Base-by-base conservation (phyloP, 129 eudicot genomes). In the Lonicera japonica region DNA sequence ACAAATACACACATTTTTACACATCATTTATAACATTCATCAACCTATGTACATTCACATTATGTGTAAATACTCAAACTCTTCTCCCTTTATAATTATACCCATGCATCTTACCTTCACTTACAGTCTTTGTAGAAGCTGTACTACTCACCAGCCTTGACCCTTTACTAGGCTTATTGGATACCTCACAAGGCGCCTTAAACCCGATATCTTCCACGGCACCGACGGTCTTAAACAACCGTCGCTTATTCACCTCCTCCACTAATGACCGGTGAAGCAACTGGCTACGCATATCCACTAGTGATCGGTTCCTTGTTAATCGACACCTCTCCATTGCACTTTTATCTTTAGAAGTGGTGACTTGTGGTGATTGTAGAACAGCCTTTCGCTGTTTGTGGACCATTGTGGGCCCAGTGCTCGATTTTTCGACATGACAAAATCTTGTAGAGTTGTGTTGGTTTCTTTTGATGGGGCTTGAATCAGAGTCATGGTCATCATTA, bases 211-310 rank as follows among this genome's bases (percentile, higher is more conserved):
- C 77, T 59, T 85, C 96, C 59, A 89, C 54, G 12, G 87, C 79
- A 21, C 83, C 96, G 25, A 78, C 95, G 0, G 96, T 89, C 69
- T 85, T 89, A 51, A 79, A 80, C 48, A 78, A 24, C 8, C 85
- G 94, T 18, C 95, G 65, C 71, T 82, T 85, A 63, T 73, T 80
- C 46, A 85, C 78, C 53, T 86, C 90, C 65, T 89, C 90, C 21
- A 89, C 92, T 24, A 89, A 66, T 16, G 87, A 70, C 68, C 77
- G 72, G 51, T 85, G 94, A 57, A 89, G 87, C 81, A 89, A 70
- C 72, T 89, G 96, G 74, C 95, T 85, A 25, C 95, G 80, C 74
- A 79, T 76, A 70, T 89, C 96, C 67, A 89, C 84, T 56, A 89
- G 61, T 12, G 96, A 89, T 21, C 69, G 70, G 67, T 85, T 84